Percentiles rank a stretch among this genome's conserved stretches.
Conservation (phyloP, 1,284 basidiomycete species). For the Fistulina hepatica region DNA sequence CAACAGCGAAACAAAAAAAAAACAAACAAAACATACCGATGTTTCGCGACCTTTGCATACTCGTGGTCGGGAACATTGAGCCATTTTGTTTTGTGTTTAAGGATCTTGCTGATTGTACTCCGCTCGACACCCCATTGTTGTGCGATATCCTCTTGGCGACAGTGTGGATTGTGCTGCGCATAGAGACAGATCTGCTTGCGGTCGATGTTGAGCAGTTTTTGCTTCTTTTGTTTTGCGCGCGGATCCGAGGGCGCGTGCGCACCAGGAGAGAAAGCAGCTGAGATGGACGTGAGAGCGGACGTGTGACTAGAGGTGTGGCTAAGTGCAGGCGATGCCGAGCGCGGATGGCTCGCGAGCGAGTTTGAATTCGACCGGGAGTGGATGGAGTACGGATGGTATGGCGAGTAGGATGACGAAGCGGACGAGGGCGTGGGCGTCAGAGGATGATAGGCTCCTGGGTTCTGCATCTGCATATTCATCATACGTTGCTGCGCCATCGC, state of each 20-base stretch:
- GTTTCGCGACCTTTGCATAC: conserved; percentile 46
- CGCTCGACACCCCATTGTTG: conserved; percentile 70
- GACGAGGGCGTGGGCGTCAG: conserved; percentile 30
- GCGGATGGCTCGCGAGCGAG: conserved; percentile 34
- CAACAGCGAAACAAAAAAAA: conserved; percentile 8
- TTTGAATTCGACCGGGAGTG: conserved; percentile 36
- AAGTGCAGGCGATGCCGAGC: conserved; percentile 49
- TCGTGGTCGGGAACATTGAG: conserved; percentile 53
- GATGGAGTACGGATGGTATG: conserved; percentile 24
- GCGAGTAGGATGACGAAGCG: conserved; percentile 24
- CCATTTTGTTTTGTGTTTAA: conserved; percentile 79
- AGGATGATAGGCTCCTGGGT: too few relatives aligned
- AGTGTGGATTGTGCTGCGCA: conserved; percentile 49
- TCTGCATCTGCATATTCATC: too few relatives aligned
- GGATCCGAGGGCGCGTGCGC: too few relatives aligned
- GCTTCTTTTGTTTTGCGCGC: conserved; percentile 52
- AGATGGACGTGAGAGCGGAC: conserved; percentile 40
- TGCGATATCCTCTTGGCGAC: conserved; percentile 77
- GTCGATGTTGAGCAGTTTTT: conserved; percentile 62
- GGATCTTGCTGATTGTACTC: conserved; percentile 88
- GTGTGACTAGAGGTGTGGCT: conserved; percentile 47
- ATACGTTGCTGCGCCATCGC: too few relatives aligned
- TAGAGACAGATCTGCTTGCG: conserved; percentile 71
- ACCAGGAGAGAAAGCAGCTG: too few relatives aligned
- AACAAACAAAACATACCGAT: conserved; percentile 39